Evolutionary conservation across 2,329 filamentous ascomycete species (phyloP).

Genomic region (Cercospora zeina): DNA sequence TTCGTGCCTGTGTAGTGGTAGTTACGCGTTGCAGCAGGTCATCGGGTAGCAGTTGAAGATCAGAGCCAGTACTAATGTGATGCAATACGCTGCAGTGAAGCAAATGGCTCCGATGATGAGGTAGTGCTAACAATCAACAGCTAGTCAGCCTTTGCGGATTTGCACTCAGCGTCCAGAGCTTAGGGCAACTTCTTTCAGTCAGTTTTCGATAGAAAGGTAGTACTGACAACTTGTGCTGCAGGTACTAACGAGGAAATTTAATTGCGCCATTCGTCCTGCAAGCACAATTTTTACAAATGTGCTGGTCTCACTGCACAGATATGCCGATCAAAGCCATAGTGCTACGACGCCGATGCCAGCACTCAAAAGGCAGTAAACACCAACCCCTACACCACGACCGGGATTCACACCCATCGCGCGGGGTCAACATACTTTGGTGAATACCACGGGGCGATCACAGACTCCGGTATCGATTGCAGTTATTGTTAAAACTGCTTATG

Average conservation of each 20-base stretch:
- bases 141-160: background rate
- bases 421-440: conserved; percentile 34
- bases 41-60: conserved; percentile 29
- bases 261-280: conserved; percentile 27
- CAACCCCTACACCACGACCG: conserved; percentile 22
- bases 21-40: conserved; percentile 28
- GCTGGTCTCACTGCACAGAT: conserved; percentile 29
- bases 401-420: conserved; percentile 30
- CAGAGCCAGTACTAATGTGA: conserved; percentile 26
- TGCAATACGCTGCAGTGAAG: conserved; percentile 25
- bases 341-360: conserved; percentile 21
- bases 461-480: conserved; percentile 25
- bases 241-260: conserved; percentile 29
- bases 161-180: conserved; percentile 12
- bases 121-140: conserved; percentile 8
- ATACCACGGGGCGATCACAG: conserved; percentile 31
- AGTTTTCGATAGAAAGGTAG: conserved; percentile 35
- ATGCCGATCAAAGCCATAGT: conserved; percentile 27
- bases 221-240: conserved; percentile 32
- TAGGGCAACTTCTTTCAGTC: conserved; percentile 20
- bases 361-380: conserved; percentile 25
- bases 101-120: conserved; percentile 26
- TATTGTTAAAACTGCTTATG: background rate
- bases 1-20: conserved; percentile 17
- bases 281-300: conserved; percentile 15